phyloP scores from a whole-genome alignment of 768 basidiomycete species.

The Kwoniella sp. region DNA sequence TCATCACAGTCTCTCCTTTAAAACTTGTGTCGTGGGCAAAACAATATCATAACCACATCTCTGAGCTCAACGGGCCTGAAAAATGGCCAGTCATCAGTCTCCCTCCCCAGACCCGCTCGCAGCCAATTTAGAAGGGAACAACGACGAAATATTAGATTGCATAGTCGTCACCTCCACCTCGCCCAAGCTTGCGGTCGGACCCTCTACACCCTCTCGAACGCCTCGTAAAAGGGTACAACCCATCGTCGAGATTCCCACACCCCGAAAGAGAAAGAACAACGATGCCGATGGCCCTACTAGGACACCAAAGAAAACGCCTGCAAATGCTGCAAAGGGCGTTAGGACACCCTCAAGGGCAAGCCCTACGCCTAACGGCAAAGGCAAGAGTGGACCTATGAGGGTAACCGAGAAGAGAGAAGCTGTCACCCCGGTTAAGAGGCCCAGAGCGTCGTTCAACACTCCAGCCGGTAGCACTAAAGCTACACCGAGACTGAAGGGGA shows the following conservation, averaged over 20 bases:
- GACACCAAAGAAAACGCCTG: not conserved
- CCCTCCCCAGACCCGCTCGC: constrained; percentile 21
- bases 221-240: constrained; percentile 13
- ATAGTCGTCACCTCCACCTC: constrained; percentile 17
- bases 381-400: not conserved
- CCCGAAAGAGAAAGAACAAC: constrained; percentile 8
- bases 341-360: constrained; percentile 6
- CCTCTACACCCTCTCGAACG: not conserved
- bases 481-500: constrained; percentile 3
- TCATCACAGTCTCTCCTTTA: too few relatives aligned
- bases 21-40: too few relatives aligned
- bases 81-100: not conserved
- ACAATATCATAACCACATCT: too few relatives aligned
- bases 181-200: constrained; percentile 11
- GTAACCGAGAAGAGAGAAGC: not conserved
- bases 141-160: constrained; percentile 16
- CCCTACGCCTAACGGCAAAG: constrained; percentile 20
- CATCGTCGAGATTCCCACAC: constrained; percentile 19
- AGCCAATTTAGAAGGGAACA: not conserved
- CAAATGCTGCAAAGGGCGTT: not conserved
- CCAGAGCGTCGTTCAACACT: not conserved
- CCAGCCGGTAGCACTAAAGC: not conserved
- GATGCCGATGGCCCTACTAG: not conserved
- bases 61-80: too few relatives aligned
- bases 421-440: constrained; percentile 9